These are phyloP conservation scores for Leishmania tropica DNA, from an alignment of 208 protist species.

Conservation along the genomic window DNA sequence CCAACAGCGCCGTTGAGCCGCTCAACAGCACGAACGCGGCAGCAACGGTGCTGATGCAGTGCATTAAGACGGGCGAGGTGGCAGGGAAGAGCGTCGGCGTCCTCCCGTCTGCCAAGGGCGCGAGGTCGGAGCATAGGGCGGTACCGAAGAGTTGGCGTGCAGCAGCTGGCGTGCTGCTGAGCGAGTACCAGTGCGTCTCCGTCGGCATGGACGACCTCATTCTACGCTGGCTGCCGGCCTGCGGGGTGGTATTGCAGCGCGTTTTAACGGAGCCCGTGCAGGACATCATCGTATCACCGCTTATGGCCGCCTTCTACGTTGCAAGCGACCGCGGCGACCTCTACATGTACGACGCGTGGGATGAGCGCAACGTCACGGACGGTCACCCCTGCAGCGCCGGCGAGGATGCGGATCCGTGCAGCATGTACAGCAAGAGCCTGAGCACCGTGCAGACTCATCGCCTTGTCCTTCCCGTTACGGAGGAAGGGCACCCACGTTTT, in stretches of 20 bases:
- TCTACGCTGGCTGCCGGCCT: slow-evolving; percentile 68
- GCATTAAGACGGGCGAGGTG: neutral
- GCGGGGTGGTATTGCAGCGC: slow-evolving; percentile 62
- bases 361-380: slow-evolving; percentile 46
- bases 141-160: slow-evolving; percentile 37
- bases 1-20: slow-evolving; percentile 27
- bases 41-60: slow-evolving; percentile 11
- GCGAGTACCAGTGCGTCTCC: slow-evolving; percentile 72
- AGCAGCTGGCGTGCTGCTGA: slow-evolving; percentile 46
- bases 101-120: neutral
- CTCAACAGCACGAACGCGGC: slow-evolving; percentile 26
- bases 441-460: slow-evolving; percentile 16
- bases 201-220: slow-evolving; percentile 47
- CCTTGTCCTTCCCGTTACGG: slow-evolving; percentile 27
- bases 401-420: neutral
- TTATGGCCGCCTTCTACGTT: slow-evolving; percentile 73
- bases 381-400: neutral
- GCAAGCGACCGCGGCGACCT: slow-evolving; percentile 61
- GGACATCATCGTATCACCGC: slow-evolving; percentile 61
- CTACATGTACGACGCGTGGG: slow-evolving; percentile 74
- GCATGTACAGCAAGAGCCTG: slow-evolving; percentile 1
- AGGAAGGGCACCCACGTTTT: slow-evolving; percentile 29
- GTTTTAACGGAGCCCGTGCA: slow-evolving; percentile 48
- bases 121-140: neutral
- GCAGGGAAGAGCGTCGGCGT: neutral